Percentiles rank a stretch among this genome's conserved stretches.
phyloP scores from a whole-genome alignment of 2,329 filamentous ascomycete genomes.

The Fusarium sororula region DNA sequence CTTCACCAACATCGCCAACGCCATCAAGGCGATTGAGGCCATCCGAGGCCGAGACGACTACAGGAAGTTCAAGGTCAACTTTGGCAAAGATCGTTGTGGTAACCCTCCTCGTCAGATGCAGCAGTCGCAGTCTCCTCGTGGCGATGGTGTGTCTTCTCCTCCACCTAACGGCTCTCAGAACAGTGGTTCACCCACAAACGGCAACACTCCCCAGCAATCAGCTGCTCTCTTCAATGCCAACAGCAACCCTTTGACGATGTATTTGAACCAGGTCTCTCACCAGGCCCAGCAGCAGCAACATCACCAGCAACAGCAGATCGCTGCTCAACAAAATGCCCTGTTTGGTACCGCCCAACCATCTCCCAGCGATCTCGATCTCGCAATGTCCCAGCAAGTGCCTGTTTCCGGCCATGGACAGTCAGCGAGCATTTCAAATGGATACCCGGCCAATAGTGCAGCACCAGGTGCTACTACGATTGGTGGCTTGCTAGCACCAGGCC shows the following conservation, averaged over 20 bases:
- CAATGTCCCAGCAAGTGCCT: conserved; percentile 68
- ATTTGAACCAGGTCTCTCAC: conserved; percentile 83
- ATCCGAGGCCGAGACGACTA: conserved; percentile 96
- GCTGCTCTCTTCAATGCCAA: conserved; percentile 81
- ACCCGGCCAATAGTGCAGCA: conserved; percentile 60
- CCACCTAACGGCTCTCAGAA: conserved; percentile 68
- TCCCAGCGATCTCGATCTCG: conserved; percentile 64
- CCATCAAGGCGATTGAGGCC: conserved; percentile 98
- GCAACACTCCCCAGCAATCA: conserved; percentile 68
- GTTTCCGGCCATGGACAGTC: conserved; percentile 72
- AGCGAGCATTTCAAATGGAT: conserved; percentile 72
- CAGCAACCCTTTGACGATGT: conserved; percentile 93
- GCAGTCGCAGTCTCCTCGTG: conserved; percentile 72
- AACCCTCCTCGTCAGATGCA: conserved; percentile 92
- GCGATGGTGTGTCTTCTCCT: conserved; percentile 67
- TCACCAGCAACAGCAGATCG: conserved; percentile 76
- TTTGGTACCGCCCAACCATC: conserved; percentile 77
- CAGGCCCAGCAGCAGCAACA: conserved; percentile 79
- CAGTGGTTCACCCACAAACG: conserved; percentile 64
- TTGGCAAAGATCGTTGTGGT: conserved; percentile 97
- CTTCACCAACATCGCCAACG: conserved; percentile 99
- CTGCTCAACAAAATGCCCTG: conserved; percentile 80
- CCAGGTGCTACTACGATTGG: conserved; percentile 75
- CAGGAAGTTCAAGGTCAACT: conserved; percentile 99
- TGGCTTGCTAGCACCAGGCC: conserved; percentile 77